Evolutionary conservation across 768 basidiomycete genomes (phyloP).

Genomic region (Leccinum subtestaceum): DNA sequence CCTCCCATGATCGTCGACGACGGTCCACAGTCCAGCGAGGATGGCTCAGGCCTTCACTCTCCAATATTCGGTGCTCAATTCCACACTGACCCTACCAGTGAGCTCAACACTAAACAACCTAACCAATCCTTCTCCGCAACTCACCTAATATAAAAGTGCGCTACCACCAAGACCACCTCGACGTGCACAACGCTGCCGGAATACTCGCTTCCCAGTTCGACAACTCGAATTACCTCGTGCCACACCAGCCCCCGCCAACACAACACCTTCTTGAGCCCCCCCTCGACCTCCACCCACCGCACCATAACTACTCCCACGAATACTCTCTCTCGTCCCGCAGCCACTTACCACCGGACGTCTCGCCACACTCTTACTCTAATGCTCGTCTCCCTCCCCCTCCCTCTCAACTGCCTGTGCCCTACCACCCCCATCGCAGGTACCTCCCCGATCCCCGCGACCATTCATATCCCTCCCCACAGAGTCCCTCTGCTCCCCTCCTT

Average conservation of each 20-base stretch:
- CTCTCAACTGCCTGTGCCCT: conserved; percentile 20
- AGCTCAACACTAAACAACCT: conserved; percentile 33
- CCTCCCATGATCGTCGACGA: conserved; percentile 58
- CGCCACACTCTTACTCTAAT: conserved; percentile 38
- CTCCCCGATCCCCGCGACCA: conserved; percentile 38
- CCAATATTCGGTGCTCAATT: conserved; percentile 57
- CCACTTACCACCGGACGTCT: conserved; percentile 45
- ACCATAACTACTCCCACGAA: conserved; percentile 38
- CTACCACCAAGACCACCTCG: conserved; percentile 46
- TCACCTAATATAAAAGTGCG: conserved; percentile 70
- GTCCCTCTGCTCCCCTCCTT: conserved; percentile 19
- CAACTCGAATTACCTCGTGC: conserved; percentile 37
- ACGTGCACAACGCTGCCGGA: conserved; percentile 47
- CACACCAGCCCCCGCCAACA: neutral
- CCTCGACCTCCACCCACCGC: conserved; percentile 42
- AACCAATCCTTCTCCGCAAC: conserved; percentile 44
- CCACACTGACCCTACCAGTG: conserved; percentile 45
- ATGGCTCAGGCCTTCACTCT: conserved; percentile 72
- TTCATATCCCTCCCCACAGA: conserved; percentile 34
- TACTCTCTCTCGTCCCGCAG: conserved; percentile 44
- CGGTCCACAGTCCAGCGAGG: conserved; percentile 69
- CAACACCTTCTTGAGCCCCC: conserved; percentile 47
- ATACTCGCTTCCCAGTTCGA: conserved; percentile 53
- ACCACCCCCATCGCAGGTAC: conserved; percentile 32
- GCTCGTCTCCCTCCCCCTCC: conserved; percentile 42